Evolutionary conservation across 1,284 basidiomycete species (phyloP), one percentile per base, ranked within the genome.

Genomic region (Takashimella tepidaria): DNA sequence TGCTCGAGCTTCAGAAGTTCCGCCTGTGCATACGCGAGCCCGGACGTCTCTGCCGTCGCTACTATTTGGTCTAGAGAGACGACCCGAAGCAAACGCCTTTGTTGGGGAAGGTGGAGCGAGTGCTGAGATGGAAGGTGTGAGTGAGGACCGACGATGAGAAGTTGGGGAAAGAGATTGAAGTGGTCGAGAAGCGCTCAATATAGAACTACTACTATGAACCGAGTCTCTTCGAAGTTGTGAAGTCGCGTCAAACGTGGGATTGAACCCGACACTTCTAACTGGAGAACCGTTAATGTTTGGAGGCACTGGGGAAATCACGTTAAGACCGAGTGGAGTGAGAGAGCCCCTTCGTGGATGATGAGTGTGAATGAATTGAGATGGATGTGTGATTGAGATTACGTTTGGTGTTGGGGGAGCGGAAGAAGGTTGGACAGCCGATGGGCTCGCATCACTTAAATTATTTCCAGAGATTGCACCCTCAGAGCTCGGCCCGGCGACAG

Each of bases 281-380:
- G 63, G 59, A n/a, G 56, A 56, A 11, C 50, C 45, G 19, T 57
- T 53, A 24, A 51, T 27, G 3, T 49, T 19, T 22, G 73, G 74
- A 1, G 70, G 53, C 2, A 72, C 67, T 19, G 74, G 74, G 1
- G 73, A 73, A 47, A 76, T 75, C 53, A 74, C 63, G 49, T 76
- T 68, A 8, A 76, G 63, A 5, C 72, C 73, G 11, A 74, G 60
- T 2, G 74, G 74, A 3, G 70, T 74, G 53, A 73, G 63, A 8
- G 72, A 74, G 1, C 67, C 69, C 5, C 74, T 65, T 24, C 73
- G 66, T 3, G 74, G 74, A 49, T 74, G 73, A 53, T 76, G 73
- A 16, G 74, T 76, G 55, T 76, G 74, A 41, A 76, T 76, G 58
- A 69, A 76, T 47, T 62, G 60, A 2, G 74, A 66, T 8, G 74